These are phyloP conservation scores for Vaccinium vitisidaea DNA, from an alignment of 148 eudicot species.

Conservation along the genomic window DNA sequence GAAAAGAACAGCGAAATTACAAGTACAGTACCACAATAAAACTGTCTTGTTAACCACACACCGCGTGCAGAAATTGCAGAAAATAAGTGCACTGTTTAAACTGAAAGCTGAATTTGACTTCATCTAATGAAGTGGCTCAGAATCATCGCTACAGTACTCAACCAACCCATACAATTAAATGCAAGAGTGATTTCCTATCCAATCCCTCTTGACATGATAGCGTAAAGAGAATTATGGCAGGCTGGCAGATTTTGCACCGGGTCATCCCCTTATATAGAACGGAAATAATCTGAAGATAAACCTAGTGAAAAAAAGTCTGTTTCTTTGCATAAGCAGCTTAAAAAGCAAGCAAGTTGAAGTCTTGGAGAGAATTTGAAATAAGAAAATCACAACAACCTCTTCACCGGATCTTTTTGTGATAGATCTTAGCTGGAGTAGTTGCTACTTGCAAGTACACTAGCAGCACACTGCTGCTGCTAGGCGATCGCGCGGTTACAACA, in stretches of 20 bases:
- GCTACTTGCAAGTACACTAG: background rate
- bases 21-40: background rate
- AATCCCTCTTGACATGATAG: background rate
- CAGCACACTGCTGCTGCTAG: background rate
- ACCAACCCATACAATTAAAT: background rate
- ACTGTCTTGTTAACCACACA: background rate
- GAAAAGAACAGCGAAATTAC: background rate
- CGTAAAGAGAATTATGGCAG: background rate
- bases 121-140: background rate
- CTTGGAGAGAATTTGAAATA: background rate
- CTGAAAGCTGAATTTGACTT: background rate
- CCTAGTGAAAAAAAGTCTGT: background rate
- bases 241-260: background rate
- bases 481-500: background rate
- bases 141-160: background rate
- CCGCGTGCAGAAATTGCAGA: background rate
- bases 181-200: background rate
- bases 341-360: background rate
- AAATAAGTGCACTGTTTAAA: background rate
- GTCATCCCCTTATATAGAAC: background rate
- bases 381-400: background rate
- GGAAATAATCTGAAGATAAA: background rate
- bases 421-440: background rate
- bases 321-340: background rate
- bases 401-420: background rate